phyloP scores from a whole-genome alignment of 2,329 filamentous ascomycete species.

The Cryphonectria radicalis region DNA sequence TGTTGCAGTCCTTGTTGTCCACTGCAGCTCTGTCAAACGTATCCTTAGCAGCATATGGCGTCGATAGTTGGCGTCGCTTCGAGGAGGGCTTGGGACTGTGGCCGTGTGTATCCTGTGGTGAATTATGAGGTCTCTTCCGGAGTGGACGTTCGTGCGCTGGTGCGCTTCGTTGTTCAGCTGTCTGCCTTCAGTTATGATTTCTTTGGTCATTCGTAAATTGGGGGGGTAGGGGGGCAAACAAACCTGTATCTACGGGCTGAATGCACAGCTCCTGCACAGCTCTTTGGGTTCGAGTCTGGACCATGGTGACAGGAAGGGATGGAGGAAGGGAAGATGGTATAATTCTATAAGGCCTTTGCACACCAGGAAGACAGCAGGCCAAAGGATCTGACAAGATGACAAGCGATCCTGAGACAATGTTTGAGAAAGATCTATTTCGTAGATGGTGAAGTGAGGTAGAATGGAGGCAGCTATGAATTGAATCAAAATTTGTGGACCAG shows the following conservation, averaged over 20 bases:
- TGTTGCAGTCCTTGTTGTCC: too few species aligned
- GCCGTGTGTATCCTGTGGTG: background rate
- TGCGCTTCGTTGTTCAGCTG: background rate
- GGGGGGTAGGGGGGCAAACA: background rate
- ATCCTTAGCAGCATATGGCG: background rate
- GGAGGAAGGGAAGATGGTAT: background rate
- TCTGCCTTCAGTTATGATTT: background rate
- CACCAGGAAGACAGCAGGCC: too few species aligned
- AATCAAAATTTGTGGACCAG: too few species aligned
- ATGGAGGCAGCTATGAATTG: too few species aligned
- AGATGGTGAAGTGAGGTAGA: too few species aligned
- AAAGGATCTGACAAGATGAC: too few species aligned
- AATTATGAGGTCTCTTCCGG: too few species aligned
- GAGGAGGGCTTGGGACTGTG: background rate
- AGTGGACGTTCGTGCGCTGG: background rate
- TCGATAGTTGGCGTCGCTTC: background rate
- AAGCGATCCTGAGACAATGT: too few species aligned
- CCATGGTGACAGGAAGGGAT: constrained; percentile 26
- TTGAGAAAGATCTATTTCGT: too few species aligned
- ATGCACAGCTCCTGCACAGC: constrained; percentile 5
- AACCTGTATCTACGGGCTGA: constrained; percentile 13
- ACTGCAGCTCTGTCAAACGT: background rate
- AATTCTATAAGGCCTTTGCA: too few species aligned
- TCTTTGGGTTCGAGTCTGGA: constrained; percentile 31
- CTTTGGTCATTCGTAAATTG: background rate